Conservation (phyloP, 768 basidiomycete species). For the Lactarius quietus region DNA sequence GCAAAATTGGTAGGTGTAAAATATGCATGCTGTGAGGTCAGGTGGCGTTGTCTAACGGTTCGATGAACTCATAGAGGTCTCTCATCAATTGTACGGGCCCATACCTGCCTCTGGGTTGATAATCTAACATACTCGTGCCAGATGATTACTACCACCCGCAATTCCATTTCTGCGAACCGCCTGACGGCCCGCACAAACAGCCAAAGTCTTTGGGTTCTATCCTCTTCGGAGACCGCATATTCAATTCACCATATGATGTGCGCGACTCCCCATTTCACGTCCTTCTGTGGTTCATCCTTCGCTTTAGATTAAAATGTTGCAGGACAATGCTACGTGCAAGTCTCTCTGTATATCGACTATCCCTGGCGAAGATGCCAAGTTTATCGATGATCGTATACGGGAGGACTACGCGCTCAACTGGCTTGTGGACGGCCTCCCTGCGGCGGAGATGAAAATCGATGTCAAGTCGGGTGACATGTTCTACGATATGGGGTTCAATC, state of each 20-base stretch:
- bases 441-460: slow-evolving; percentile 89
- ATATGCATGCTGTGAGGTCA: neutral
- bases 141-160: slow-evolving; percentile 91
- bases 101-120: neutral
- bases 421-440: slow-evolving; percentile 92
- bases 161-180: slow-evolving; percentile 84
- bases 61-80: slow-evolving; percentile 61
- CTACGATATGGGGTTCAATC: slow-evolving; percentile 91
- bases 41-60: neutral
- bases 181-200: slow-evolving; percentile 64
- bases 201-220: slow-evolving; percentile 90
- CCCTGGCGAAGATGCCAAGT: slow-evolving; percentile 69
- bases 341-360: slow-evolving; percentile 65
- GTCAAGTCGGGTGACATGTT: slow-evolving; percentile 76
- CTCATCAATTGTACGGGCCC: slow-evolving; percentile 74
- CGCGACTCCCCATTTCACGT: slow-evolving; percentile 30
- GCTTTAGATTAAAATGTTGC: slow-evolving; percentile 72
- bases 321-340: slow-evolving; percentile 71
- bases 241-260: slow-evolving; percentile 85
- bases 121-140: slow-evolving; percentile 30
- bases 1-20: slow-evolving; percentile 66
- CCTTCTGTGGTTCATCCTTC: slow-evolving; percentile 17
- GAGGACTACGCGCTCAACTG: slow-evolving; percentile 95
- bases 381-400: slow-evolving; percentile 86
- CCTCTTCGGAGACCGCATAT: slow-evolving; percentile 94